A percentile compares a stretch with the other conserved stretches of the same genome.
phyloP scores from a whole-genome alignment of 2,329 filamentous ascomycete species.

The Ophiostoma ips region DNA sequence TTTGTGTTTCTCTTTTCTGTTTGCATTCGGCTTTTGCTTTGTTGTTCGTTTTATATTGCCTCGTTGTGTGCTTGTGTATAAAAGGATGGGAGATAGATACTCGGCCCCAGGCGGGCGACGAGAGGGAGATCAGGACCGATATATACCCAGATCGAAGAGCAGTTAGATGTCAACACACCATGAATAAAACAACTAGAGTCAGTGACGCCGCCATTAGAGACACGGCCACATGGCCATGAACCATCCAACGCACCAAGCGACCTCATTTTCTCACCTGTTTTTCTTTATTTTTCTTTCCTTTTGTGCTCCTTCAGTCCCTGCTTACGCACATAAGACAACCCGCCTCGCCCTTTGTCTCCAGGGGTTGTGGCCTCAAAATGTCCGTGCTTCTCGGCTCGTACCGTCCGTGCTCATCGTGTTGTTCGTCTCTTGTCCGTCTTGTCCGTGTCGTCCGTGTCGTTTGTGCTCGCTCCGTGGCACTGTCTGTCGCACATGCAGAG shows the following conservation, averaged over 20 bases:
- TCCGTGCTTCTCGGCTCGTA: too few species aligned
- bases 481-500: neutral
- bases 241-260: neutral
- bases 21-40: neutral
- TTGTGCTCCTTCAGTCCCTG: neutral
- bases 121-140: neutral
- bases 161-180: neutral
- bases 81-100: neutral
- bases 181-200: neutral
- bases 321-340: neutral
- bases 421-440: too few species aligned
- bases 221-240: neutral
- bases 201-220: neutral
- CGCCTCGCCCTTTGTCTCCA: too few species aligned
- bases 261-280: neutral
- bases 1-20: neutral
- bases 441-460: too few species aligned
- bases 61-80: neutral
- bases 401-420: too few species aligned
- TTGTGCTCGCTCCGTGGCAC: too few species aligned
- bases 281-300: neutral
- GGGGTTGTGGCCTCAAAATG: too few species aligned
- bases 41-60: neutral
- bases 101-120: neutral
- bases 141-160: neutral